Conservation (phyloP, 495 filamentous ascomycete genomes). For the Penicillium psychrofluorescens region DNA sequence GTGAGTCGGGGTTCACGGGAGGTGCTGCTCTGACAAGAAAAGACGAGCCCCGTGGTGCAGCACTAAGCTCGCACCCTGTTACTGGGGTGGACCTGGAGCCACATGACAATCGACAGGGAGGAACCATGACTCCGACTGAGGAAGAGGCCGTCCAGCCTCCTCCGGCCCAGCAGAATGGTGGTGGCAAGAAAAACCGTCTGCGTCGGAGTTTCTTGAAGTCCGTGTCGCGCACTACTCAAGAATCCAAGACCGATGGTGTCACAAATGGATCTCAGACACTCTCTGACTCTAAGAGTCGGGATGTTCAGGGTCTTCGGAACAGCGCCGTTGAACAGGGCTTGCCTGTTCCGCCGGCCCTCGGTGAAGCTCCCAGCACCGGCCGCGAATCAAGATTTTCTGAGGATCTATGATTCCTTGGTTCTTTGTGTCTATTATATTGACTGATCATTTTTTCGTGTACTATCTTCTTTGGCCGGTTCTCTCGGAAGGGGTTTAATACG, state of each 20-base stretch:
- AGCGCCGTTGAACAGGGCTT: slow-evolving; percentile 42
- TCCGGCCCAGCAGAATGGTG: slow-evolving; percentile 7
- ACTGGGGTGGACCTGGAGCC: slow-evolving; percentile 13
- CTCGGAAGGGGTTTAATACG: too few relatives aligned
- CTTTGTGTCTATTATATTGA: background rate
- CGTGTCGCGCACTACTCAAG: slow-evolving; percentile 11
- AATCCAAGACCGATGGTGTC: slow-evolving; percentile 16
- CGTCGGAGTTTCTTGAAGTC: slow-evolving; percentile 20
- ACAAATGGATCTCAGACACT: slow-evolving; percentile 39
- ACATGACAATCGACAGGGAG: slow-evolving; percentile 7
- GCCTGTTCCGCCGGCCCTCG: slow-evolving; percentile 27
- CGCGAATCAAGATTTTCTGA: slow-evolving; percentile 46
- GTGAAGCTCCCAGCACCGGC: slow-evolving; percentile 28
- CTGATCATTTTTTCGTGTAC: too few relatives aligned
- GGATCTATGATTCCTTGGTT: slow-evolving; percentile 29
- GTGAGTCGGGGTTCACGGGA: slow-evolving; percentile 11
- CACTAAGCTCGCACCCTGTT: slow-evolving; percentile 29
- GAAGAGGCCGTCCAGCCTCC: slow-evolving; percentile 1
- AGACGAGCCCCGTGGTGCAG: slow-evolving; percentile 13
- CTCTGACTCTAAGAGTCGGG: slow-evolving; percentile 27
- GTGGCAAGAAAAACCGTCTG: slow-evolving; percentile 14
- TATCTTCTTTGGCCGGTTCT: too few relatives aligned
- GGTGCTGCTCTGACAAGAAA: slow-evolving; percentile 14
- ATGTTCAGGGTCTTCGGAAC: slow-evolving; percentile 37
- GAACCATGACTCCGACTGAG: slow-evolving; percentile 2